These are phyloP conservation scores for Cryptococcus hybrid DNA, from an alignment of 1,284 basidiomycete genomes.

Conservation along the genomic window DNA sequence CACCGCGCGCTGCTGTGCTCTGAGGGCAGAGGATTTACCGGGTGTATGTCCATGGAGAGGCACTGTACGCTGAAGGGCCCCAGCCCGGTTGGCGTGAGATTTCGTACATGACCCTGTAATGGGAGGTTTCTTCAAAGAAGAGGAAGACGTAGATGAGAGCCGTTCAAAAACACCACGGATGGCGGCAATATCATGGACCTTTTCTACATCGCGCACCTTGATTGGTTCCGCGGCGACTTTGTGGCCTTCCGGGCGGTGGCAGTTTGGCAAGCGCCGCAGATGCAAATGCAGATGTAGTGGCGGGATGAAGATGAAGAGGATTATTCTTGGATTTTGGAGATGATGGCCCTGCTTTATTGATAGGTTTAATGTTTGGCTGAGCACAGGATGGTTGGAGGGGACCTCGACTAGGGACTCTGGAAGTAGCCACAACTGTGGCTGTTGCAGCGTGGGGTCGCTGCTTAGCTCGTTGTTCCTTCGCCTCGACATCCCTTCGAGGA, in stretches of 20 bases:
- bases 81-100: background rate
- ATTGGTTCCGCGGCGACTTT: conserved; percentile 15
- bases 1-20: conserved; percentile 21
- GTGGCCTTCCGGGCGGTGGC: conserved; percentile 26
- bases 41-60: conserved; percentile 30
- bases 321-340: background rate
- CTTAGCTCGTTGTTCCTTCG: no score
- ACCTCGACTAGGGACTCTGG: no score
- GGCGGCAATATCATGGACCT: conserved; percentile 23
- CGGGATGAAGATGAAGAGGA: background rate
- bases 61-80: conserved; percentile 10
- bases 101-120: background rate
- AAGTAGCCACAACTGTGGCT: no score
- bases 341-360: background rate
- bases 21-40: conserved; percentile 26
- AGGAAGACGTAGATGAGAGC: conserved; percentile 2
- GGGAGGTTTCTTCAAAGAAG: background rate
- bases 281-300: conserved; percentile 23
- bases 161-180: conserved; percentile 29
- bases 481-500: no score
- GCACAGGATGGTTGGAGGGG: no score
- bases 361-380: background rate
- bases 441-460: no score
- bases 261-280: conserved; percentile 28
- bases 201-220: conserved; percentile 22